These are phyloP conservation scores for Kickxella alabastrina DNA, from an alignment of 192 early-diverging fungal species.

Conservation along the genomic window DNA sequence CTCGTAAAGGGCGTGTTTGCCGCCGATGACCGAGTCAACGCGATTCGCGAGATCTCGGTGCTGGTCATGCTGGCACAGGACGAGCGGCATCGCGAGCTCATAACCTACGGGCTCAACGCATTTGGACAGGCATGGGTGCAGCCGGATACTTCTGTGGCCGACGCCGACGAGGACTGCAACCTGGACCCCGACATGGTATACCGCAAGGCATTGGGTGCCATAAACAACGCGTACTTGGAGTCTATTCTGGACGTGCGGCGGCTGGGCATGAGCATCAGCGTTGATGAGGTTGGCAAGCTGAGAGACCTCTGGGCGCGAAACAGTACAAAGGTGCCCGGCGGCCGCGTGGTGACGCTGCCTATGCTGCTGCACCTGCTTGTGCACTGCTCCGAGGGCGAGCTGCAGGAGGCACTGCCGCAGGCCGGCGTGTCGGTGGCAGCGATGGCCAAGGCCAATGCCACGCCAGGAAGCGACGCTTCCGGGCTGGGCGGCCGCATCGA, in stretches of 20 bases:
- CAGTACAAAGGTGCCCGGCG: slow-evolving; percentile 31
- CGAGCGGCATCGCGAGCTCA: slow-evolving; percentile 32
- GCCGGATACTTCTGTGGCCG: slow-evolving; percentile 29
- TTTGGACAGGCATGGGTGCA: slow-evolving; percentile 34
- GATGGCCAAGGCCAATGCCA: slow-evolving; percentile 41
- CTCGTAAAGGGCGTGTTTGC: slow-evolving; percentile 41
- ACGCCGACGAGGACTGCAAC: slow-evolving; percentile 48
- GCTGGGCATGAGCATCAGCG: slow-evolving; percentile 49
- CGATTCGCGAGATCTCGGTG: slow-evolving; percentile 38
- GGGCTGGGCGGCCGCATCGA: slow-evolving; percentile 41
- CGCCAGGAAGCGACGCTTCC: slow-evolving; percentile 11
- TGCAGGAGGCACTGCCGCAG: slow-evolving; percentile 38
- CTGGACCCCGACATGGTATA: slow-evolving; percentile 49
- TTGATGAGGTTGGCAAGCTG: slow-evolving; percentile 34
- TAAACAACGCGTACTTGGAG: slow-evolving; percentile 44
- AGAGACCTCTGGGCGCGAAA: slow-evolving; percentile 38
- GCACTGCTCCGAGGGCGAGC: slow-evolving; percentile 47
- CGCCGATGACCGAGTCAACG: slow-evolving; percentile 40
- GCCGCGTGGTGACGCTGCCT: slow-evolving; percentile 38
- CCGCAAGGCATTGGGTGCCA: slow-evolving; percentile 47
- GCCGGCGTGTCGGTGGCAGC: slow-evolving; percentile 43
- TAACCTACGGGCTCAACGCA: slow-evolving; percentile 30
- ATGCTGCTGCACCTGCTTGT: slow-evolving; percentile 51
- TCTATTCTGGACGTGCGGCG: slow-evolving; percentile 44
- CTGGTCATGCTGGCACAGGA: slow-evolving; percentile 49